phyloP scores from a whole-genome alignment of 2,329 filamentous ascomycete genomes.

The Sporothrix humicola region DNA sequence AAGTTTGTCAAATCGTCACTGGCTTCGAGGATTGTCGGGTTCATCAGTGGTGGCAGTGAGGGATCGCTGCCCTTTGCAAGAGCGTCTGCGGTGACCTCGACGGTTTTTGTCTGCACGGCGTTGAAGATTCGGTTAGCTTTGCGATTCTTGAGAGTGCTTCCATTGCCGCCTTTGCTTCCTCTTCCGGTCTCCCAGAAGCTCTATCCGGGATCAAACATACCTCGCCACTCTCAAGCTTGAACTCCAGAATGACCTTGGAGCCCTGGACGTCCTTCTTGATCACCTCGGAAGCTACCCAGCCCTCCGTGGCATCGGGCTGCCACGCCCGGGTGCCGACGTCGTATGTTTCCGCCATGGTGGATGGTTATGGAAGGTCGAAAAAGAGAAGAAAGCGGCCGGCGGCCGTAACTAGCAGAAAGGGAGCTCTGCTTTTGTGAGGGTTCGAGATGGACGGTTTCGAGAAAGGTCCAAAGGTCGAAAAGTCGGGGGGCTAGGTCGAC shows the following conservation, averaged over 20 bases:
- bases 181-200: too few species aligned
- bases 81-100: slow-evolving; percentile 77
- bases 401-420: slow-evolving; percentile 30
- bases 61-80: slow-evolving; percentile 78
- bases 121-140: slow-evolving; percentile 32
- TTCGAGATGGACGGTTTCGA: not conserved
- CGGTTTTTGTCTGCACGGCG: slow-evolving; percentile 72
- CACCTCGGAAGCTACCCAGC: slow-evolving; percentile 97
- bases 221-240: slow-evolving; percentile 91
- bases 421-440: slow-evolving; percentile 16
- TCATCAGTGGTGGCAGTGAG: slow-evolving; percentile 91
- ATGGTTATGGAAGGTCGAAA: slow-evolving; percentile 37
- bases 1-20: slow-evolving; percentile 97
- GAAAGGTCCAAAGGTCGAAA: not conserved
- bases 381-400: slow-evolving; percentile 44
- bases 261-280: slow-evolving; percentile 82
- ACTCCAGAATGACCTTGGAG: slow-evolving; percentile 84
- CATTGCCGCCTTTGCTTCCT: too few species aligned
- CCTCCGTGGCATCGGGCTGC: slow-evolving; percentile 95
- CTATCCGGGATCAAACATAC: slow-evolving; percentile 54
- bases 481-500: slow-evolving; percentile 10
- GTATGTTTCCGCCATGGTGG: slow-evolving; percentile 85
- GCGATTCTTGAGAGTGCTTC: slow-evolving; percentile 2
- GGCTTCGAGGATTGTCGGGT: slow-evolving; percentile 96
- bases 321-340: slow-evolving; percentile 97